These are phyloP conservation scores for Mycena epipterygia DNA, from an alignment of 768 basidiomycete genomes.

Conservation along the genomic window DNA sequence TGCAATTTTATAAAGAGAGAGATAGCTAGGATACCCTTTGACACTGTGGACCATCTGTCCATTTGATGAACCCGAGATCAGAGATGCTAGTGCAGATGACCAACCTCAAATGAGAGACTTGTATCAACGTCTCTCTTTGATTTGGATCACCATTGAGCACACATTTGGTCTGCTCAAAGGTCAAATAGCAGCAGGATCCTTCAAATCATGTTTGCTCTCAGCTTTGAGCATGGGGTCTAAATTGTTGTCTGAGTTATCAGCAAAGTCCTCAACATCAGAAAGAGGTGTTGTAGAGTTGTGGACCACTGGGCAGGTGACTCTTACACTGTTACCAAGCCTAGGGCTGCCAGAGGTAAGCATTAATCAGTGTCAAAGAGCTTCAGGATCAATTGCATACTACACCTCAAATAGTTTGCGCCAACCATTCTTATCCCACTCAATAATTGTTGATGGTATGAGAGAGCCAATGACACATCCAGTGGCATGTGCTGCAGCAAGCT, in stretches of 20 bases:
- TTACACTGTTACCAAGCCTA: background rate
- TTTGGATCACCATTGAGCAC: constrained; percentile 44
- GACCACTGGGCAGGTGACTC: background rate
- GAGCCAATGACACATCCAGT: background rate
- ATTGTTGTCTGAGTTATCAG: background rate
- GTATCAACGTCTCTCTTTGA: constrained; percentile 35
- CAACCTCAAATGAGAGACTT: constrained; percentile 31
- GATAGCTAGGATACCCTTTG: constrained; percentile 41
- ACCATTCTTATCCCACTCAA: background rate
- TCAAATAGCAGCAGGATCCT: constrained; percentile 4
- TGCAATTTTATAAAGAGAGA: no score
- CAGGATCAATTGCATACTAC: background rate
- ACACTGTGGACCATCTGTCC: constrained; percentile 41
- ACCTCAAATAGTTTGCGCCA: constrained; percentile 7
- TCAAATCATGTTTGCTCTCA: background rate
- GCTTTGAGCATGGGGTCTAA: background rate
- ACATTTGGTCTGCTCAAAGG: constrained; percentile 46
- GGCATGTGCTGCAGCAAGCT: background rate
- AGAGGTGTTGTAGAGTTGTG: constrained; percentile 10
- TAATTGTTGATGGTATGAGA: background rate
- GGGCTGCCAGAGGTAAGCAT: background rate
- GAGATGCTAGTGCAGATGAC: background rate
- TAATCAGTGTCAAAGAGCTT: background rate
- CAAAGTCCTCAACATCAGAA: constrained; percentile 9
- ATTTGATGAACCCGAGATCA: constrained; percentile 41